A percentile compares a stretch with the other conserved stretches of the same genome.
Conservation (phyloP, 352 stramenopile species). For the Globisporangium paddicum region DNA sequence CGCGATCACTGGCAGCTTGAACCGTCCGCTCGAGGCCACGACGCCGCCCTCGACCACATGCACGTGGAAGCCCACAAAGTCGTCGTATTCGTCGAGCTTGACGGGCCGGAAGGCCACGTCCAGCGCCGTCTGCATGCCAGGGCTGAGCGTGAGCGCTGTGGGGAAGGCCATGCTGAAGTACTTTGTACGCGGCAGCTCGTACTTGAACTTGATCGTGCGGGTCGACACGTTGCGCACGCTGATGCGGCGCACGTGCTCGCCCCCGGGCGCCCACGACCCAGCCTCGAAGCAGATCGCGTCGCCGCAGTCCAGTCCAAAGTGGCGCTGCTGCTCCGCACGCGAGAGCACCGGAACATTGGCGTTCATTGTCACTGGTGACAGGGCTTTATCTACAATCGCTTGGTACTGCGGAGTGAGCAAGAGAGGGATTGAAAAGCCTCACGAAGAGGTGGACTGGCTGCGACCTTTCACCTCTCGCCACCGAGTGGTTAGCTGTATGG, state of each 20-base stretch:
- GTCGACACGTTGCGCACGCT: constrained; percentile 89
- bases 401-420: too few species aligned
- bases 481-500: not conserved
- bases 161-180: constrained; percentile 95
- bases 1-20: constrained; percentile 85
- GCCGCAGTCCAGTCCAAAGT: constrained; percentile 76
- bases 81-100: constrained; percentile 88
- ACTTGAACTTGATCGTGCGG: constrained; percentile 90
- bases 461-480: too few species aligned
- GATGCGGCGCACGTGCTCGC: constrained; percentile 90
- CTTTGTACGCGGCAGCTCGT: constrained; percentile 88
- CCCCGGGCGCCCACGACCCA: constrained; percentile 86
- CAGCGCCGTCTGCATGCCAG: constrained; percentile 80
- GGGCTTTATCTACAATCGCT: too few species aligned
- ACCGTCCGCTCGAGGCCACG: constrained; percentile 57
- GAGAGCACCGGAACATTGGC: constrained; percentile 63
- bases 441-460: too few species aligned
- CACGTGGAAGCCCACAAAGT: constrained; percentile 89
- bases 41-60: constrained; percentile 80
- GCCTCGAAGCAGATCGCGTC: constrained; percentile 86
- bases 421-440: too few species aligned
- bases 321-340: constrained; percentile 63
- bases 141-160: constrained; percentile 82
- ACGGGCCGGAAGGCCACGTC: constrained; percentile 90
- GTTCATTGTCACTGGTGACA: too few species aligned